Evolutionary conservation across 805 yeast species (phyloP).

Genomic region (Kregervanrija fluxuum): DNA sequence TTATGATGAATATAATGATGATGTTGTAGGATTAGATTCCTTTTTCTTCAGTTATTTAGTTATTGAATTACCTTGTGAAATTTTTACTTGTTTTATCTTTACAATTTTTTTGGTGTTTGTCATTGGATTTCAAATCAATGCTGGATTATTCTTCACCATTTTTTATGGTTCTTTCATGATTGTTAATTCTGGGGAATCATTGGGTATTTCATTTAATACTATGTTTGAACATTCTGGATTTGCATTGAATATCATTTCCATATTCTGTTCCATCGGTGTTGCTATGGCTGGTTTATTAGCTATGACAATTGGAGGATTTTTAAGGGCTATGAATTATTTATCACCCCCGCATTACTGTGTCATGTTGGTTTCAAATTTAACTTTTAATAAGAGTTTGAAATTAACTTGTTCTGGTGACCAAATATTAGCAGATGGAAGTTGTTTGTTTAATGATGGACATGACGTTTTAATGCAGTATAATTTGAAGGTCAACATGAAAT

Average conservation of each 20-base stretch:
- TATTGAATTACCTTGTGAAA: conserved; percentile 64
- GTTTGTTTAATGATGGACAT: conserved; percentile 46
- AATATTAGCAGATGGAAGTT: conserved; percentile 28
- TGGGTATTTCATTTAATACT: conserved; percentile 77
- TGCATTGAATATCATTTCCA: conserved; percentile 67
- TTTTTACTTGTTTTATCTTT: conserved; percentile 50
- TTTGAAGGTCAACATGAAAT: conserved; percentile 30
- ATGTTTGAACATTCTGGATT: conserved; percentile 69
- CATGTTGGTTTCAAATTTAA: conserved; percentile 50
- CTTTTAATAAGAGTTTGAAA: conserved; percentile 41
- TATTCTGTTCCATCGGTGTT: conserved; percentile 60
- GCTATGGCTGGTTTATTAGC: conserved; percentile 86
- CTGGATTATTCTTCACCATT: conserved; percentile 59
- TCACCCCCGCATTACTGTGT: conserved; percentile 74
- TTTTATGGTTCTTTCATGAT: conserved; percentile 46
- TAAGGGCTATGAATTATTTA: conserved; percentile 66
- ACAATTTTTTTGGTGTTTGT: conserved; percentile 59
- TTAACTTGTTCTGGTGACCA: conserved; percentile 39
- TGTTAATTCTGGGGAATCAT: conserved; percentile 73
- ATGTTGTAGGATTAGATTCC: conserved; percentile 56
- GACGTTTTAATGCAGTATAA: conserved; percentile 49
- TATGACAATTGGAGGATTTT: conserved; percentile 60
- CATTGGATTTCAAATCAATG: conserved; percentile 65
- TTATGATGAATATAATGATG: conserved; percentile 72
- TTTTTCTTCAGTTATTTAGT: conserved; percentile 55